phyloP scores from a whole-genome alignment of 169 alveolate species.

The Plasmodium vivax region DNA sequence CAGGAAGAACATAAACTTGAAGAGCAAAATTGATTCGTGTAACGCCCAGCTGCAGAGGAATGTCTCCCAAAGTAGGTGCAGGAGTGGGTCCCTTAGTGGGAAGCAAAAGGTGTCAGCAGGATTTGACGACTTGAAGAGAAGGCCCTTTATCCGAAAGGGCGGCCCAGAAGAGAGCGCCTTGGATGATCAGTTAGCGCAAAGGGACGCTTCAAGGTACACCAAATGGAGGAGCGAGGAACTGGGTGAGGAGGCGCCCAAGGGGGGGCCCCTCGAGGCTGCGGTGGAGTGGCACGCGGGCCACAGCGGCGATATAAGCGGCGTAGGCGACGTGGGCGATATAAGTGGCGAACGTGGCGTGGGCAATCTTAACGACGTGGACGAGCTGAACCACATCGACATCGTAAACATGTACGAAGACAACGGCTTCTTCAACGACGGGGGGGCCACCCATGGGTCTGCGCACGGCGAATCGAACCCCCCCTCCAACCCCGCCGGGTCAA shows the following conservation, averaged over 20 bases:
- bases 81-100: background rate
- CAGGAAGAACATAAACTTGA: constrained; percentile 13
- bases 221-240: background rate
- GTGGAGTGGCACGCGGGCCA: background rate
- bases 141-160: background rate
- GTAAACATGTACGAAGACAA: constrained; percentile 54
- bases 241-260: background rate
- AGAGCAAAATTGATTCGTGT: constrained; percentile 22
- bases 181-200: background rate
- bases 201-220: background rate
- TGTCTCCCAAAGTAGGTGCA: background rate
- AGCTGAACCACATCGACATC: constrained; percentile 35
- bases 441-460: background rate
- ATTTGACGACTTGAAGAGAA: background rate
- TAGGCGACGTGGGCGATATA: too few relatives aligned
- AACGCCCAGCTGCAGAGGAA: background rate
- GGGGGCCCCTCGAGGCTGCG: background rate
- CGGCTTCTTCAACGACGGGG: background rate
- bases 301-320: background rate
- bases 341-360: too few relatives aligned
- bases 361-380: background rate
- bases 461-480: background rate
- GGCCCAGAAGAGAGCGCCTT: background rate
- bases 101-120: background rate
- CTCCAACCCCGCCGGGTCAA: background rate